These are phyloP conservation scores for Fusarium sp. DNA, from an alignment of 2,329 filamentous ascomycete species.

Conservation along the genomic window DNA sequence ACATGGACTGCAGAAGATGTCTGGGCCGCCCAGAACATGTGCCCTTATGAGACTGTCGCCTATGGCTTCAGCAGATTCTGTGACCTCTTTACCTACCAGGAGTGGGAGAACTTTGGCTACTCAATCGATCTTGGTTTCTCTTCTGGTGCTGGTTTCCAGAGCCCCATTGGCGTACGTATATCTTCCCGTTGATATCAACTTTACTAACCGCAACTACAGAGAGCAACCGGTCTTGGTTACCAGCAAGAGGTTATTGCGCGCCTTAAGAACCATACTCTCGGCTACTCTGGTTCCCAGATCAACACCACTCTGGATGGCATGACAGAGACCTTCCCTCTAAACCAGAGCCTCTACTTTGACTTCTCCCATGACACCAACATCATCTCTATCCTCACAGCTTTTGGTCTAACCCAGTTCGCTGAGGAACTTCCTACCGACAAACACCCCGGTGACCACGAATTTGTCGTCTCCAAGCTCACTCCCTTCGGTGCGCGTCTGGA, in stretches of 20 bases:
- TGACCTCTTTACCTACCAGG: constrained; percentile 77
- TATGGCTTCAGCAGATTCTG: constrained; percentile 82
- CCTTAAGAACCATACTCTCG: constrained; percentile 73
- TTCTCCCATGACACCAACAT: constrained; percentile 84
- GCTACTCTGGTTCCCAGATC: constrained; percentile 69
- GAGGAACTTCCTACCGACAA: constrained; percentile 66
- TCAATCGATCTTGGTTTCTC: constrained; percentile 74
- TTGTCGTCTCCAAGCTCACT: constrained; percentile 74
- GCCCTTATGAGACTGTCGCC: constrained; percentile 82
- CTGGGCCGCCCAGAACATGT: constrained; percentile 77
- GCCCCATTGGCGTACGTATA: constrained; percentile 67
- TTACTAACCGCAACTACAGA: constrained; percentile 47
- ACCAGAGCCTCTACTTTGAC: constrained; percentile 80
- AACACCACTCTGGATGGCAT: constrained; percentile 78
- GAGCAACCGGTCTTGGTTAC: constrained; percentile 79
- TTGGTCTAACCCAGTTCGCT: constrained; percentile 77
- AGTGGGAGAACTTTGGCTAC: constrained; percentile 80
- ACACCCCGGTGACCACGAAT: constrained; percentile 68
- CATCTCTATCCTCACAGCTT: constrained; percentile 75
- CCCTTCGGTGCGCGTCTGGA: constrained; percentile 79
- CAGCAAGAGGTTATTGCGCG: constrained; percentile 79
- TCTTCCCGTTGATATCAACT: not conserved
- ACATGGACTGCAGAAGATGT: constrained; percentile 74
- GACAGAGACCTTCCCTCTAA: constrained; percentile 75
- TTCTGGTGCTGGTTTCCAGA: constrained; percentile 70